A percentile compares a stretch with the other conserved stretches of the same genome.
Evolutionary conservation across 1,284 basidiomycete genomes (phyloP).

Genomic region (Ceratobasidium sp.): DNA sequence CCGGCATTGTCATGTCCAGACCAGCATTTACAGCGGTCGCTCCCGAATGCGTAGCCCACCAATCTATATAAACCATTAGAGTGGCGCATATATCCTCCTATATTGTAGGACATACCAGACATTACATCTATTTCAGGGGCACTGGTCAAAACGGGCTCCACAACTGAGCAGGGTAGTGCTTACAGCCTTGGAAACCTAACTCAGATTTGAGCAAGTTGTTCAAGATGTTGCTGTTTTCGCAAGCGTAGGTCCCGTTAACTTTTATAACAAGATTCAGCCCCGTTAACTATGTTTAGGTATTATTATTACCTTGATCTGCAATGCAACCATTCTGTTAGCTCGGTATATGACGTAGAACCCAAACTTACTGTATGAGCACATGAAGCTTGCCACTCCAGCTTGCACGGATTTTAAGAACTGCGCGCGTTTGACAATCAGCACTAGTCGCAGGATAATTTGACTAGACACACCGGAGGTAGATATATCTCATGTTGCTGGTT

Average conservation of each 20-base stretch:
- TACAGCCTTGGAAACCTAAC: constrained; percentile 65
- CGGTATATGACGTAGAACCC: constrained; percentile 28
- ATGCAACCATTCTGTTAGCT: not conserved
- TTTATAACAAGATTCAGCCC: constrained; percentile 61
- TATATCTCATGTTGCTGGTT: constrained; percentile 70
- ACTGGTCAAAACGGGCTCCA: not conserved
- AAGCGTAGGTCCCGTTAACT: constrained; percentile 76
- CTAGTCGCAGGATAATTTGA: not conserved
- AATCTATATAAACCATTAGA: constrained; percentile 24
- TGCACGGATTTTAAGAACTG: constrained; percentile 74
- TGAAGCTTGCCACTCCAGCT: constrained; percentile 75
- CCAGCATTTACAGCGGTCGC: constrained; percentile 66
- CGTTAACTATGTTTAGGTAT: not conserved
- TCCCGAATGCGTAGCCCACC: constrained; percentile 44
- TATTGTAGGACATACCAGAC: constrained; percentile 21
- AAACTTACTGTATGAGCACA: constrained; percentile 75
- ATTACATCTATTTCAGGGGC: constrained; percentile 31
- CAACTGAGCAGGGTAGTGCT: not conserved
- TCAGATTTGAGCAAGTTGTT: constrained; percentile 77
- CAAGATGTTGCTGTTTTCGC: constrained; percentile 75
- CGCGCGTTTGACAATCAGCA: not conserved
- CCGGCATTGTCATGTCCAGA: constrained; percentile 66
- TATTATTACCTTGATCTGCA: constrained; percentile 48
- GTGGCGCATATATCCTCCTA: not conserved
- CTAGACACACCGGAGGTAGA: constrained; percentile 60